These are phyloP conservation scores for Areca catechu DNA, from an alignment of 176 grass and related monocot species.

Conservation along the genomic window DNA sequence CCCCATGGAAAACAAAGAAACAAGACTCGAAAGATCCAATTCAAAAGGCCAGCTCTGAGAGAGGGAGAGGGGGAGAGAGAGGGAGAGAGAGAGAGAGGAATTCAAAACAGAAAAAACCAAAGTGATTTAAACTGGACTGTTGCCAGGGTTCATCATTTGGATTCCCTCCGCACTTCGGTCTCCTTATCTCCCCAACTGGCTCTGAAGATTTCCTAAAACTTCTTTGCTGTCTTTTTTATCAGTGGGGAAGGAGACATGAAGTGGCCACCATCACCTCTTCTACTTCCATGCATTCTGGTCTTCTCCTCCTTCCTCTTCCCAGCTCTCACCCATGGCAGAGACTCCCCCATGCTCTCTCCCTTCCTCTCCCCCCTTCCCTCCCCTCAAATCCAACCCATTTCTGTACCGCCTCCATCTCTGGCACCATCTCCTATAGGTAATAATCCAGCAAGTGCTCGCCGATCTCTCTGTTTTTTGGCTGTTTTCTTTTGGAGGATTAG, in stretches of 20 bases:
- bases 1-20: too few relatives aligned
- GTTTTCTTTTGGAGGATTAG: too few relatives aligned
- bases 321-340: background rate
- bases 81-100: too few relatives aligned
- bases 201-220: conserved; percentile 1
- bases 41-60: too few relatives aligned
- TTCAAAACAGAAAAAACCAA: too few relatives aligned
- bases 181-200: background rate
- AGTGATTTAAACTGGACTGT: too few relatives aligned
- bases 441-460: too few relatives aligned
- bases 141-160: too few relatives aligned
- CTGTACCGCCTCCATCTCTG: background rate
- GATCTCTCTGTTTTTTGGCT: too few relatives aligned
- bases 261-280: conserved; percentile 3
- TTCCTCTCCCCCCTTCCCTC: background rate
- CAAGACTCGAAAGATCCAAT: too few relatives aligned
- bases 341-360: background rate
- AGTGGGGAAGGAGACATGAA: background rate
- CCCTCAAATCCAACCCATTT: background rate
- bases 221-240: background rate
- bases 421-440: conserved; percentile 45
- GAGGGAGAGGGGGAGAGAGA: too few relatives aligned
- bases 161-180: too few relatives aligned
- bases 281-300: background rate
- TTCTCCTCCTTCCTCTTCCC: background rate